Percentiles rank a stretch among this genome's conserved stretches.
Evolutionary conservation across 768 basidiomycete species (phyloP).

Genomic region (Lactifluus piperatus): DNA sequence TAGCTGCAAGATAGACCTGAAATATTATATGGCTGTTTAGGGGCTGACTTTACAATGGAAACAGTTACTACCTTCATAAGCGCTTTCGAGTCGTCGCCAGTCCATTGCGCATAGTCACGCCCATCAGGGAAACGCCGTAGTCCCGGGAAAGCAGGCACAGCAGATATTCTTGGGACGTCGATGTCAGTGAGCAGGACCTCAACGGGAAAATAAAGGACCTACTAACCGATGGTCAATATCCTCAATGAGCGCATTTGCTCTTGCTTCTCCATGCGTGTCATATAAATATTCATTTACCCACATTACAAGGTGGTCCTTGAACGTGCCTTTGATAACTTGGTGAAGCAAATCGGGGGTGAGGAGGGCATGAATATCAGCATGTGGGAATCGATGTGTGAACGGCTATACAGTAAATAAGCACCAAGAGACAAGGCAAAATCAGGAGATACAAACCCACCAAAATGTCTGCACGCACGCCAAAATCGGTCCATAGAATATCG

Average conservation of each 20-base stretch:
- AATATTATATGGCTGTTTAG: not conserved
- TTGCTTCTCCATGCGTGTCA: not conserved
- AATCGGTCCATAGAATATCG: too few relatives aligned
- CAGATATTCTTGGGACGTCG: not conserved
- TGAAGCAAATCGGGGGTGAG: too few relatives aligned
- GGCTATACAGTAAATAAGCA: too few relatives aligned
- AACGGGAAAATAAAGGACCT: not conserved
- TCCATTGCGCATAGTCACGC: too few relatives aligned
- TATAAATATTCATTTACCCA: not conserved
- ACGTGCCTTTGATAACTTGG: not conserved
- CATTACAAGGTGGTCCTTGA: not conserved
- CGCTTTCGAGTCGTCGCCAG: not conserved
- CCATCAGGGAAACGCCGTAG: too few relatives aligned
- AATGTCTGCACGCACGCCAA: too few relatives aligned
- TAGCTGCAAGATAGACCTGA: not conserved
- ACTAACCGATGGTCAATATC: not conserved
- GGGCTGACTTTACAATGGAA: accelerated
- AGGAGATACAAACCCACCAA: too few relatives aligned
- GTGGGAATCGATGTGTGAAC: too few relatives aligned
- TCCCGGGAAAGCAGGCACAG: not conserved
- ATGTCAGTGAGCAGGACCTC: not conserved
- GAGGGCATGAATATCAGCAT: not conserved
- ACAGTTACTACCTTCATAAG: not conserved
- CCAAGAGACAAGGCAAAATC: too few relatives aligned
- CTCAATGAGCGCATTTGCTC: not conserved